Base-by-base conservation (phyloP, 202 grass and related monocot species). In the Carex arenaria region DNA sequence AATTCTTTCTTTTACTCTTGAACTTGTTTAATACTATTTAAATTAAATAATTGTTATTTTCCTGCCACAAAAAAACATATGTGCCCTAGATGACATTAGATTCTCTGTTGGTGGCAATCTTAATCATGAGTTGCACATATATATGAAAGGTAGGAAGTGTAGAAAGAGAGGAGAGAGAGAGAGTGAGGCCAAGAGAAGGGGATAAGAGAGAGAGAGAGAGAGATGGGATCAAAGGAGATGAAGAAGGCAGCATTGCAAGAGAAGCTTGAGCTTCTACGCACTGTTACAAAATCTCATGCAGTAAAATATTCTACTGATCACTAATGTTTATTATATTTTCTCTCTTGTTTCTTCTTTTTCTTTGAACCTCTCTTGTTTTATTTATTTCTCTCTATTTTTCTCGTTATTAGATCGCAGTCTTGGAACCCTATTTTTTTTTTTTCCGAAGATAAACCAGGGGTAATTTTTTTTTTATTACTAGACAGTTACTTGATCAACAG, bases 241-340 rank as follows among this genome's bases (percentile, higher is more conserved):
- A 96, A 91, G 84, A 96, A 89, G 61, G 87, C 87, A 22, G 87
- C 54, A 20, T 88, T 93, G 18, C 87, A 87, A 84, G 93, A 91
- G 77, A 91, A 93, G 87, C 89, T 91, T 69, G 89, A 93, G 77
- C 76, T 90, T 68, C 87, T 96, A 36, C 91, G 93, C 17, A 88
- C 91, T 59, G 61, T 88, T 76, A 91, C 87, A 61, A 91, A 96
- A 28, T 96, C 93, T 53, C 81, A 85, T 62, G 91, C 84, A 85
- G 93, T 96, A 92, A 82, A 4, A 54, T 26, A 55, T 4, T 47
- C 53, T 75, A 11, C 13, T 77, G 18, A 57, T 20, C 9, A 26
- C 77, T 69, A 10, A n/a, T 11, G 55, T 65, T 65, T 38, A 5
- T 32, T 74, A 55, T 30, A 17, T 20, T 13, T 30, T 61, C 11